Conservation (phyloP, 768 basidiomycete genomes). For the Tulasnella sp. region DNA sequence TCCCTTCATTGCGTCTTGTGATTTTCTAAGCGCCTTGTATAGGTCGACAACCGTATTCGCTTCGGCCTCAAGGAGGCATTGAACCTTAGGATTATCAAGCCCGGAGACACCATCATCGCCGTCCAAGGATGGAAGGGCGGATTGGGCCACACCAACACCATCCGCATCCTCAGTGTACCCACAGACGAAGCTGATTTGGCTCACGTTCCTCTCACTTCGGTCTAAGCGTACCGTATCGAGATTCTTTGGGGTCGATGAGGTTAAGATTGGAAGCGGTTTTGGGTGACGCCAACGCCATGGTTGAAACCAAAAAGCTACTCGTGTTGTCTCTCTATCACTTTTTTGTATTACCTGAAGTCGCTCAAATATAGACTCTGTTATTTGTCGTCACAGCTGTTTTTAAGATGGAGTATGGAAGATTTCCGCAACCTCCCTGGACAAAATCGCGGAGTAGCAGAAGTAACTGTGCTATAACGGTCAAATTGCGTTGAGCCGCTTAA, state of each 20-base stretch:
- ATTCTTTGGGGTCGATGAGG: neutral
- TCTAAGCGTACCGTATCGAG: neutral
- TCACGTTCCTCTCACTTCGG: neutral
- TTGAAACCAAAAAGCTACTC: neutral
- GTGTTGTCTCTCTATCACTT: neutral
- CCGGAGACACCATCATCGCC: conserved; percentile 87
- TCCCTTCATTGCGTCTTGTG: too few species aligned
- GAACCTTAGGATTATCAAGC: conserved; percentile 80
- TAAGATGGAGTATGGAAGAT: too few species aligned
- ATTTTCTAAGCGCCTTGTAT: neutral
- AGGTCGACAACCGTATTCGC: conserved; percentile 45
- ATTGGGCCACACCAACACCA: conserved; percentile 91
- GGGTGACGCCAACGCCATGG: neutral
- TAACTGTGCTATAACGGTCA: too few species aligned
- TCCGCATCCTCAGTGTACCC: conserved; percentile 42
- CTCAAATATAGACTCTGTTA: neutral
- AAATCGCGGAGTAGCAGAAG: too few species aligned
- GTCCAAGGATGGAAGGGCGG: conserved; percentile 99
- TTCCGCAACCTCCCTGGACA: too few species aligned
- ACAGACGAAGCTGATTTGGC: neutral
- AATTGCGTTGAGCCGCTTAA: too few species aligned
- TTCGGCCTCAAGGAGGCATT: conserved; percentile 86
- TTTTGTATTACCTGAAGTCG: conserved; percentile 1
- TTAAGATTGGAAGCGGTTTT: neutral
- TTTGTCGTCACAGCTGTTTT: neutral